These are phyloP conservation scores for Coemansia sp. DNA, from an alignment of 192 early-diverging fungal genomes.

Conservation along the genomic window DNA sequence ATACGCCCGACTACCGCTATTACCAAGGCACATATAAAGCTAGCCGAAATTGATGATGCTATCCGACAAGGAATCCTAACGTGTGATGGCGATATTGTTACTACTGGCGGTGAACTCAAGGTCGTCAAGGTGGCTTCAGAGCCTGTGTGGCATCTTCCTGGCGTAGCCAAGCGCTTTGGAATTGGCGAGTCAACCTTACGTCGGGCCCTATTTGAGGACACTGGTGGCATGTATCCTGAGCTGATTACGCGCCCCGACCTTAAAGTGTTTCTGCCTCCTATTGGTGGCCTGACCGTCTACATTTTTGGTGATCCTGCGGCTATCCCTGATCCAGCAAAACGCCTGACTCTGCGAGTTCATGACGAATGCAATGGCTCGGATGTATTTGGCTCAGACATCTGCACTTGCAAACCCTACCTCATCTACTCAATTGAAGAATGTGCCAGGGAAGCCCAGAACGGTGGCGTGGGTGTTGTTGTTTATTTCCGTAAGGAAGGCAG, in stretches of 20 bases:
- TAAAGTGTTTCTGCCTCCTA: conserved; percentile 91
- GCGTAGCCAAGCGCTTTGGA: conserved; percentile 84
- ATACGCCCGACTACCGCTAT: conserved; percentile 89
- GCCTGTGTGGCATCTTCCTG: conserved; percentile 93
- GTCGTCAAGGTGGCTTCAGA: conserved; percentile 92
- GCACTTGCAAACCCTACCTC: conserved; percentile 79
- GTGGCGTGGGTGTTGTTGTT: conserved; percentile 91
- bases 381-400: conserved; percentile 85
- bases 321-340: conserved; percentile 78
- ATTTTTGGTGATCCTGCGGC: conserved; percentile 86
- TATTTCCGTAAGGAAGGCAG: conserved; percentile 97
- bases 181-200: conserved; percentile 82
- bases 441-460: conserved; percentile 83
- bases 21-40: conserved; percentile 93
- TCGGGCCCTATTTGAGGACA: conserved; percentile 85
- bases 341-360: conserved; percentile 83
- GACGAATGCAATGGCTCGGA: conserved; percentile 96
- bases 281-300: conserved; percentile 89
- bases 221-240: conserved; percentile 95
- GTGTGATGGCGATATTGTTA: conserved; percentile 84
- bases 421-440: conserved; percentile 90
- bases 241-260: conserved; percentile 90
- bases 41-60: conserved; percentile 82
- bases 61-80: conserved; percentile 61
- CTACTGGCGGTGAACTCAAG: conserved; percentile 74